Evolutionary conservation across 495 filamentous ascomycete genomes (phyloP), one percentile per base, ranked within the genome.

Genomic region (Aspergillus sparsus): DNA sequence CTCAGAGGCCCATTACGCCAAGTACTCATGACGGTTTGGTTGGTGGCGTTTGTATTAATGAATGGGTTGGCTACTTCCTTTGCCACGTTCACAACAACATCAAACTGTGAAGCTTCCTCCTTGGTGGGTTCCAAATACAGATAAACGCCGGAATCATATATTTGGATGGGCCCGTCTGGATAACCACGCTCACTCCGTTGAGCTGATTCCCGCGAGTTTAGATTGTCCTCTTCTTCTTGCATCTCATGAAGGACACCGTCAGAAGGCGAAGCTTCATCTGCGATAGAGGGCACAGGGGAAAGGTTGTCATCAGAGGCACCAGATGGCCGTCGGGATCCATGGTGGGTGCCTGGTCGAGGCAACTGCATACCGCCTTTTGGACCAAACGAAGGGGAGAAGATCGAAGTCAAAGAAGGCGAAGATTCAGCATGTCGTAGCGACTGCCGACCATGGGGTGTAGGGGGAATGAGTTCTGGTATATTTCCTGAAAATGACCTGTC

Each of bases 51-150:
- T 7, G 61, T 57, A 7, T 67, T 64, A 12, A 59, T 78, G 70
- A 98, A 96, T 2, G 94, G 94, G 67, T 97, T 98, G 46, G 79
- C 77, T 4, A 98, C 94, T 75, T 98, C 94, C 64, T 91, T 90
- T 2, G 94, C 94, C 21, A 98, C 94, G 66, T 98, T 98, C 53
- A 98, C 84, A 36, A 98, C 85, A 4, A 97, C 88, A 68, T 98
- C 94, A 66, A 96, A 98, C 49, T 87, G 77, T 10, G 87, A 77
- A 3, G 93, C 93, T 68, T 96, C 90, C 52, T 93, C 87, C 0
- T 85, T 85, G 5, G 88, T 93, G 5, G 94, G 94, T 71, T 98
- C 94, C 42, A 96, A 74, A 62, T 96, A 98, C 0, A 98, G 79
- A 65, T 87, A 96, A 1, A 98, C 89, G n/a, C 89, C 86, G n/a